Evolutionary conservation across 306 rosid genomes (phyloP).

Genomic region (Hippophae rhamnoides): DNA sequence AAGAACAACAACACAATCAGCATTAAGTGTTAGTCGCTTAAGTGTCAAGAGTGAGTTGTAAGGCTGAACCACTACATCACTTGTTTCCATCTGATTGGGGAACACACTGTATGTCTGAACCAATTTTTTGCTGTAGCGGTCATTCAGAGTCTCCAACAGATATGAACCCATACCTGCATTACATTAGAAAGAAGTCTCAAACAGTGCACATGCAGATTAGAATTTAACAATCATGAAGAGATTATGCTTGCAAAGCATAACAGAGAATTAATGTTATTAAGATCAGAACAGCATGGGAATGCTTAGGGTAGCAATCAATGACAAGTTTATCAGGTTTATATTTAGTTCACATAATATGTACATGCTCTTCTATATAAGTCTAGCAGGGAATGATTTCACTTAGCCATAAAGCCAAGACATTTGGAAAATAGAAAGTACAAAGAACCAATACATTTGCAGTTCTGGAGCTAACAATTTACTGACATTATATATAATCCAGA

Average conservation of each 20-base stretch:
- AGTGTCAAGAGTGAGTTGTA: slow-evolving; percentile 96
- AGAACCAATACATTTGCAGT: too few relatives aligned
- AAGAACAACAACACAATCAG: slow-evolving; percentile 98
- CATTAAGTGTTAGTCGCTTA: slow-evolving; percentile 88
- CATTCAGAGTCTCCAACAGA: slow-evolving; percentile 89
- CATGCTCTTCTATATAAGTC: neutral
- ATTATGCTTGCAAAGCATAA: too few relatives aligned
- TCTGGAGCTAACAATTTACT: too few relatives aligned
- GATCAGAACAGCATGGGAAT: too few relatives aligned
- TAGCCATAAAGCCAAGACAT: too few relatives aligned
- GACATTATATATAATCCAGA: neutral
- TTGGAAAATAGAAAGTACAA: too few relatives aligned
- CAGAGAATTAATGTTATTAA: too few relatives aligned
- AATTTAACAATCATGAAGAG: slow-evolving; percentile 2
- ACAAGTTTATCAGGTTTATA: too few relatives aligned
- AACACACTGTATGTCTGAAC: slow-evolving; percentile 98
- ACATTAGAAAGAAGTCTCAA: neutral
- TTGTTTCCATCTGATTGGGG: slow-evolving; percentile 99
- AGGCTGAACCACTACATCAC: slow-evolving; percentile 99
- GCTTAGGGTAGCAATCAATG: too few relatives aligned
- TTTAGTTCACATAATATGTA: neutral
- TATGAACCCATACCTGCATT: slow-evolving; percentile 91
- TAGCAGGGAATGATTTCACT: too few relatives aligned
- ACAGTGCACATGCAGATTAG: neutral
- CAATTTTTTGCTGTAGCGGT: slow-evolving; percentile 95